Percentiles rank a stretch among this genome's conserved stretches.
Conservation (phyloP, 2,329 filamentous ascomycete genomes). For the Exophiala dermatitidis region DNA sequence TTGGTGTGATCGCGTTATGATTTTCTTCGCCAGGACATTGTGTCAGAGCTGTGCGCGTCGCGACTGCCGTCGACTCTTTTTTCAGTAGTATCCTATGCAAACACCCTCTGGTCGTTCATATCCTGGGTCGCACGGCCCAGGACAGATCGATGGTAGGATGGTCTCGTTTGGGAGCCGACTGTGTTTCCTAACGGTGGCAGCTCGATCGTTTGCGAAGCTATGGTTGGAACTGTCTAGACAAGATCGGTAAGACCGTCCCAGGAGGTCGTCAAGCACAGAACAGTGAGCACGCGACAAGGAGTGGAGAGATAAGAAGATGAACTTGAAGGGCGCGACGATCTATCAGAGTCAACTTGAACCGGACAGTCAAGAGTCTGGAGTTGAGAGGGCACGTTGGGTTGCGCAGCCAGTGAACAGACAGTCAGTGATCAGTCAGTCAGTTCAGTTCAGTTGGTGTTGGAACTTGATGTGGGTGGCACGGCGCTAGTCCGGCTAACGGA, state of each 20-base stretch:
- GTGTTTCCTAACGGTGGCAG: conserved; percentile 9
- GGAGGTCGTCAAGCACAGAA: no score
- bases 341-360: no score
- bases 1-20: conserved; percentile 25
- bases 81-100: conserved; percentile 6
- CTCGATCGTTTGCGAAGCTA: neutral
- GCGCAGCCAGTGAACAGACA: neutral
- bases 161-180: neutral
- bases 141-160: neutral
- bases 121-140: neutral
- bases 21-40: conserved; percentile 21
- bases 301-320: neutral
- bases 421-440: neutral
- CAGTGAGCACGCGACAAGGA: neutral
- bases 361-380: neutral
- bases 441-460: neutral
- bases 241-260: neutral
- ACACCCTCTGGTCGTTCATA: conserved; percentile 7
- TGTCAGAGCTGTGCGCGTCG: conserved; percentile 10
- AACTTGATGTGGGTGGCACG: neutral
- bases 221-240: neutral
- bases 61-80: conserved; percentile 1
- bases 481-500: neutral
- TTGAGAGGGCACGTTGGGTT: neutral
- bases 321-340: neutral